A percentile compares a stretch with the other conserved stretches of the same genome.
These are phyloP conservation scores for Macrolepiota dolichaula DNA, from an alignment of 768 basidiomycete species.

Conservation along the genomic window DNA sequence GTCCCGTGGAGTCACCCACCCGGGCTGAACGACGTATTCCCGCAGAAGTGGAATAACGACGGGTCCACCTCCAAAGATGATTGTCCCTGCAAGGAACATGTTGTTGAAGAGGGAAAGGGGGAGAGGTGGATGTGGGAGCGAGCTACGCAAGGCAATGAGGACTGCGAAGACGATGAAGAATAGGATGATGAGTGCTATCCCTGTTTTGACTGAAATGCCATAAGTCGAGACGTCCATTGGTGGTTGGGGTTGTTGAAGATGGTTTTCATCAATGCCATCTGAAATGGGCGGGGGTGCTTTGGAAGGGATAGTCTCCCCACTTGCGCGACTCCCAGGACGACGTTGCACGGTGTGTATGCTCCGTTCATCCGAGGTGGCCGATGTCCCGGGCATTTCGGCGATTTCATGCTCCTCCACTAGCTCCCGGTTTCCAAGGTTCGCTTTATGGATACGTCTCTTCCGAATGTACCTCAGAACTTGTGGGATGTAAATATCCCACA, in stretches of 20 bases:
- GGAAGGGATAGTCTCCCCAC: background rate
- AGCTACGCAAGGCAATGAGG: slow-evolving; percentile 26
- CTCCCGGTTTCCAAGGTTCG: slow-evolving; percentile 1
- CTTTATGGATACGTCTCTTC: background rate
- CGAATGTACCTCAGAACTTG: background rate
- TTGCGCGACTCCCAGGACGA: background rate
- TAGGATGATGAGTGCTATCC: slow-evolving; percentile 19
- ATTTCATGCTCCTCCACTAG: background rate
- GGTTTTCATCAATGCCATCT: background rate
- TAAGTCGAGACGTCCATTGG: slow-evolving; percentile 21
- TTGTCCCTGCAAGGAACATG: slow-evolving; percentile 44
- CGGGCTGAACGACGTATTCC: slow-evolving; percentile 46
- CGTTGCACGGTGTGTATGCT: slow-evolving; percentile 2
- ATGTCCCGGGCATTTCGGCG: background rate
- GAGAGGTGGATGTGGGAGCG: slow-evolving; percentile 21
- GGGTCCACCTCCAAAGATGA: slow-evolving; percentile 53
- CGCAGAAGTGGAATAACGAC: slow-evolving; percentile 54
- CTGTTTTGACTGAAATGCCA: slow-evolving; percentile 22
- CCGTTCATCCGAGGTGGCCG: slow-evolving; percentile 6
- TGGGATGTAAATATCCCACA: slow-evolving; percentile 33
- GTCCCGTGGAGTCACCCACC: slow-evolving; percentile 51
- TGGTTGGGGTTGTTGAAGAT: slow-evolving; percentile 3
- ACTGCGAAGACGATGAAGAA: slow-evolving; percentile 26
- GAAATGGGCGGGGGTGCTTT: slow-evolving; percentile 7
- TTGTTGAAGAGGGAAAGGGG: slow-evolving; percentile 38